phyloP scores from a whole-genome alignment of 176 grass and related monocot genomes.

The Triticum timopheevii region DNA sequence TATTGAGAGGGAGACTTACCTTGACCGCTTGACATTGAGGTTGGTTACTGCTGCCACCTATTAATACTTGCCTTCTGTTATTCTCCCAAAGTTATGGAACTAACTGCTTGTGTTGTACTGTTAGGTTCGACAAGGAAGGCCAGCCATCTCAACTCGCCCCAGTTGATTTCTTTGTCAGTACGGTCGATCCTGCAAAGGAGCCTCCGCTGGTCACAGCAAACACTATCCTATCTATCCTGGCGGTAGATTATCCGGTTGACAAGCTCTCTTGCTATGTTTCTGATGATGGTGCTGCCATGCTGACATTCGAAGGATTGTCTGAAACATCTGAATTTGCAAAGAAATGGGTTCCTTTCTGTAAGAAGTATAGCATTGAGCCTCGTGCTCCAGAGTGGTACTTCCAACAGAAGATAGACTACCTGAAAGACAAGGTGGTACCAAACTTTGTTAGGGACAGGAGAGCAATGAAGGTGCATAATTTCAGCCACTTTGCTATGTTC shows the following conservation, averaged over 20 bases:
- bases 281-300: conserved; percentile 95
- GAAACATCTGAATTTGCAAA: conserved; percentile 91
- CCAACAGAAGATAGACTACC: conserved; percentile 95
- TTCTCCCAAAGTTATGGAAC: background rate
- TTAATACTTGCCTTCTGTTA: background rate
- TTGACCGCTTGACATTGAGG: conserved; percentile 83
- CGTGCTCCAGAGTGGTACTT: conserved; percentile 98
- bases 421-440: conserved; percentile 91
- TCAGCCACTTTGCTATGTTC: background rate
- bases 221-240: conserved; percentile 83
- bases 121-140: conserved; percentile 87
- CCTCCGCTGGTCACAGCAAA: conserved; percentile 88
- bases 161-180: conserved; percentile 93
- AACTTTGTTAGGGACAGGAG: conserved; percentile 94
- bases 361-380: conserved; percentile 85
- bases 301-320: conserved; percentile 84
- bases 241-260: conserved; percentile 90
- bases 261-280: conserved; percentile 99
- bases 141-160: conserved; percentile 81
- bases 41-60: background rate
- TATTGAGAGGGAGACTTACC: conserved; percentile 91
- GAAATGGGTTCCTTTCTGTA: conserved; percentile 97
- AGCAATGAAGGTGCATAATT: conserved; percentile 75
- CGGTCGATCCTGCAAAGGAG: conserved; percentile 89
- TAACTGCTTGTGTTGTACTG: background rate